phyloP scores from a whole-genome alignment of 2,329 filamentous ascomycete species.

The Colletotrichum endophyticum region DNA sequence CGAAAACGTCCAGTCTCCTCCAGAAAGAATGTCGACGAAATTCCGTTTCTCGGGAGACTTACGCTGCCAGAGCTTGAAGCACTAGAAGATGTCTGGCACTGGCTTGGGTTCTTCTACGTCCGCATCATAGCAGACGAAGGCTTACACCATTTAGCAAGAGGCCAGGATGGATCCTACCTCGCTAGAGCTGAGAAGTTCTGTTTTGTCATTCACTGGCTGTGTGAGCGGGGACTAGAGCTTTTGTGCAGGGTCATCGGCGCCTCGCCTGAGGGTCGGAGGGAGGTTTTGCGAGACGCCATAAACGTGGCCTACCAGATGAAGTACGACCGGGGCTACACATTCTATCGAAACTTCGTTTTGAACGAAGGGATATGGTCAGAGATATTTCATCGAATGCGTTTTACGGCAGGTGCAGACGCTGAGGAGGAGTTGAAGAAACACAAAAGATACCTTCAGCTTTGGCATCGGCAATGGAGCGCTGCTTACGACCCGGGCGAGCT shows the following conservation, averaged over 20 bases:
- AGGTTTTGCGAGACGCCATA: neutral
- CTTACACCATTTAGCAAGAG: neutral
- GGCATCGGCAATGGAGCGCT: neutral
- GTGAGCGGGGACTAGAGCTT: neutral
- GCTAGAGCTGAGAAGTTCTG: fast-evolving
- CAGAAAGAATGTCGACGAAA: neutral
- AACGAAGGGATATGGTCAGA: neutral
- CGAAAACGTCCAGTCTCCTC: fast-evolving
- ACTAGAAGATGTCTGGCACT: neutral
- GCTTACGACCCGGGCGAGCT: neutral
- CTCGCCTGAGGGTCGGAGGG: fast-evolving
- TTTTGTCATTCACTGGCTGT: neutral
- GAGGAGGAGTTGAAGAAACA: neutral
- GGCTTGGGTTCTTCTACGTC: neutral
- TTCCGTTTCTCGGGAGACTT: neutral
- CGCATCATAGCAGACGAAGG: neutral
- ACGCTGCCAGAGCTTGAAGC: neutral
- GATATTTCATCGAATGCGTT: neutral
- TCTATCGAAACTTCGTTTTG: neutral
- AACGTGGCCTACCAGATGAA: fast-evolving
- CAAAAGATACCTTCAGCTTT: neutral
- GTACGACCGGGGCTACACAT: fast-evolving
- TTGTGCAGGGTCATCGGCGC: neutral
- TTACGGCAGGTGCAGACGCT: neutral
- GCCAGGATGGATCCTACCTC: neutral